Evolutionary conservation across 192 early-diverging fungal genomes (phyloP), one percentile per base, ranked within the genome.

Genomic region (Coemansia sp.): DNA sequence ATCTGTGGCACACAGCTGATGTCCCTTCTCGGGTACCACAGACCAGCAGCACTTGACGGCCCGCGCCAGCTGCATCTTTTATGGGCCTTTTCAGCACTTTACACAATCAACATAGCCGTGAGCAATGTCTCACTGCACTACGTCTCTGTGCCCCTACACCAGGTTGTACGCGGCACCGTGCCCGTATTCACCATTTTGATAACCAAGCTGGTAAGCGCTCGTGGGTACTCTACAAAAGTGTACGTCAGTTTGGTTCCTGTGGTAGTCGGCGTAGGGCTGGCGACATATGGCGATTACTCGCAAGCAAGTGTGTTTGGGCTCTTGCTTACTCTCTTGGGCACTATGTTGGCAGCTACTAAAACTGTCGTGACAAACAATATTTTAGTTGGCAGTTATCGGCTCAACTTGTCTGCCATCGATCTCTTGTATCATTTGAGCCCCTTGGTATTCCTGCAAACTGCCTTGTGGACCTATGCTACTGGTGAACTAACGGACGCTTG

Each of bases 21-120:
- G 41, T 78, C 56, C 22, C 53, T 45, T 42, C 27, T 62, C 10
- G 84, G 80, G 3, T 37, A 69, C 5, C 83, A 84, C 37, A 75
- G 66, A 13, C 86, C 85, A 11, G 46, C 55, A 20, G 43, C 58
- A 2, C 70, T 89, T 2, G 76, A 72, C n/a, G 58, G 58, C 25
- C 19, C 4, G 28, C 60, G 72, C 13, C 87, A 90, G 40, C 78
- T 70, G 46, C 72, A 79, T 65, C 57, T 83, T 28, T 80, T 94
- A 76, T 53, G 84, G 48, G 68, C 84, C 45, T 95, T 92, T 61
- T 92, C 89, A 9, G 67, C 89, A 22, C 81, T 95, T 1, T 95
- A 92, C 56, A 95, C 90, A 0, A 81, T 87, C 58, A 95, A 95
- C 54, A 93, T 95, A 60, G 90, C 88, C 20, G 82, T 89, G 5